Evolutionary conservation across 148 eudicot genomes (phyloP), one percentile per base, ranked within the genome.

Genomic region (Rhododendron ovatum): DNA sequence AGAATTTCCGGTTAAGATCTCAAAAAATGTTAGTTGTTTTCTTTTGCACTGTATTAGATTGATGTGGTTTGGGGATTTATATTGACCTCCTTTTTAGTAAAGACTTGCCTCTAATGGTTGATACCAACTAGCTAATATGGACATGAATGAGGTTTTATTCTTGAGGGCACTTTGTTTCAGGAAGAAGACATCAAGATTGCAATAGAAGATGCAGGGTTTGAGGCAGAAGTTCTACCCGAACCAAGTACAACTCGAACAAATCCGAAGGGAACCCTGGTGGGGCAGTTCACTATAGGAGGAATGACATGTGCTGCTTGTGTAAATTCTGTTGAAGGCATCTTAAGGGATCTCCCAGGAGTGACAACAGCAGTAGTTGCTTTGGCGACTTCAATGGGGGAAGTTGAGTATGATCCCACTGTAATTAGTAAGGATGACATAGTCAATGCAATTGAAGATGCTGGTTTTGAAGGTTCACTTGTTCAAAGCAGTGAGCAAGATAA

Each of bases 221-320:
- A 96, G 61, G 98, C 99, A 53, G 98, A 96, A 90, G 85, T 96
- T 89, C 87, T 95, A 41, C 91, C 92, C 55, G 99, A 95, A 71
- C 85, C 91, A 37, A 90, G 76, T 84, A 81, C 90, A 24, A 78
- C 95, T 50, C 86, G 79, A 35, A 77, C 87, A 83, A 89, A 87
- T 55, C 78, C 93, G 74, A 90, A 86, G 59, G 91, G 91, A 87
- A 93, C 93, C 18, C 85, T 94, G 90, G 86, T 90, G 86, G 99
- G 99, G 47, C 99, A 97, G 90, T 97, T 97, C 87, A 92, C 89
- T 47, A 97, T 97, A 78, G 96, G 98, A 69, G 99, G 99, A 22
- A 97, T 97, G 99, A 97, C 99, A 73, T 97, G 99, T 89, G 95
- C 98, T 55, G 95, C 96, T 30, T 97, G 99, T 90, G 99, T 94